Evolutionary conservation across 2,329 filamentous ascomycete genomes (phyloP), one percentile per base, ranked within the genome.

Genomic region (Colletotrichum neosansevieriae): DNA sequence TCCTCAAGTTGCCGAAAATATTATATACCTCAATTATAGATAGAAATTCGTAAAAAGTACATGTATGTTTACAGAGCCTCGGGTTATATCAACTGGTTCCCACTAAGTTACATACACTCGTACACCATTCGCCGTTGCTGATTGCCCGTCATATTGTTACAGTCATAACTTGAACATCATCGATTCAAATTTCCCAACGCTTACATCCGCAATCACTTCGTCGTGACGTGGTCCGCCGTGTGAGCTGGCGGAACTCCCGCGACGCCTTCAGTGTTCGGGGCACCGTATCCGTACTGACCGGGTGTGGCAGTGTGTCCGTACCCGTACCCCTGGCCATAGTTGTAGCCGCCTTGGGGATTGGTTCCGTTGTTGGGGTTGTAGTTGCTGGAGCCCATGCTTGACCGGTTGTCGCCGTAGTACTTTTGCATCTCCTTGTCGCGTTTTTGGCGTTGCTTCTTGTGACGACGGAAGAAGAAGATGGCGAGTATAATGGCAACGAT

Each of bases 321-420:
- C 1, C 65, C 65, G 49, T 68, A 68, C 1, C 61, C 65, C 6
- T 64, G 56, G 34, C 62, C 59, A 2, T 63, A 38, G 17, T 49
- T 42, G 17, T 68, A 54, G 13, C 61, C 54, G 15, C 62, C 63
- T 12, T 51, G 57, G 6, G n/a, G 59, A 21, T 32, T 67, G 51
- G 21, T 11, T 38, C 3, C 36, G 38, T 54, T 65, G 17, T 62
- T 56, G 29, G 42, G 21, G 6, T 44, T 42, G 60, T 50, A 24
- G 61, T 57, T 15, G 51, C 7, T 44, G 12, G 65, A 58, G 24
- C 47, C 61, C 36, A 59, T 65, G 56, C 61, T 65, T 32, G 61
- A 65, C 11, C 65, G 65, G 54, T 54, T 58, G 42, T 65, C 49
- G 19, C 61, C 65, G 38, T 65, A 65, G 54, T 65, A 65, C 17